Percentiles rank a stretch among this genome's conserved stretches.
These are phyloP conservation scores for Rhizopogon vinicolor DNA, from an alignment of 768 basidiomycete genomes.

Conservation along the genomic window DNA sequence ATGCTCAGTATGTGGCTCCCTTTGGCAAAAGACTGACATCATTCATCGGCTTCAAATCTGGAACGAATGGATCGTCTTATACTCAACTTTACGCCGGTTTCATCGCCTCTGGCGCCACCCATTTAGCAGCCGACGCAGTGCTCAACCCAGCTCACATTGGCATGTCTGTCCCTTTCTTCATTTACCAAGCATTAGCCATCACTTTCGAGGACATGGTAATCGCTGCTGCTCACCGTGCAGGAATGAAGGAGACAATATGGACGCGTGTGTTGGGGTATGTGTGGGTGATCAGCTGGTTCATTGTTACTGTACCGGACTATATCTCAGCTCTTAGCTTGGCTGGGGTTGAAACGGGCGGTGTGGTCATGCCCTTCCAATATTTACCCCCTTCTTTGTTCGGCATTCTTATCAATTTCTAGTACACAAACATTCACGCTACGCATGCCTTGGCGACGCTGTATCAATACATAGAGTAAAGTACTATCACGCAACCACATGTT, in stretches of 20 bases:
- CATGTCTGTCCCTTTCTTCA: conserved; percentile 17
- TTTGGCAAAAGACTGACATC: conserved; percentile 23
- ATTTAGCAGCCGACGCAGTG: conserved; percentile 29
- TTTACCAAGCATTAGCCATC: conserved; percentile 30
- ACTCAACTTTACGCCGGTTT: conserved; percentile 33
- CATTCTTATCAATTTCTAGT: neutral
- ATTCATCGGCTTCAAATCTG: conserved; percentile 19
- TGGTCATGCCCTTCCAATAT: neutral
- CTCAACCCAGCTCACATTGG: conserved; percentile 8
- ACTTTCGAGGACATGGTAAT: conserved; percentile 29
- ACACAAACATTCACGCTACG: no score
- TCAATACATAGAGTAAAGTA: no score
- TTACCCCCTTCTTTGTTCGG: neutral
- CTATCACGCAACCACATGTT: no score
- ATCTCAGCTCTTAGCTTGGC: neutral
- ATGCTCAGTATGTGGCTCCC: neutral
- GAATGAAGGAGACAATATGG: conserved; percentile 7
- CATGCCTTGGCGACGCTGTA: no score
- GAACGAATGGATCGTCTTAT: conserved; percentile 23
- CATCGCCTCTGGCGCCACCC: conserved; percentile 29
- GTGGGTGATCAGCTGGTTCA: conserved; percentile 26
- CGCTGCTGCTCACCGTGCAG: conserved; percentile 7
- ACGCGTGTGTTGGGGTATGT: conserved; percentile 17
- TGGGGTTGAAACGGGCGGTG: neutral
- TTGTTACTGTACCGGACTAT: neutral